phyloP scores from a whole-genome alignment of 345 rosid genomes.

The Combretum micranthum region DNA sequence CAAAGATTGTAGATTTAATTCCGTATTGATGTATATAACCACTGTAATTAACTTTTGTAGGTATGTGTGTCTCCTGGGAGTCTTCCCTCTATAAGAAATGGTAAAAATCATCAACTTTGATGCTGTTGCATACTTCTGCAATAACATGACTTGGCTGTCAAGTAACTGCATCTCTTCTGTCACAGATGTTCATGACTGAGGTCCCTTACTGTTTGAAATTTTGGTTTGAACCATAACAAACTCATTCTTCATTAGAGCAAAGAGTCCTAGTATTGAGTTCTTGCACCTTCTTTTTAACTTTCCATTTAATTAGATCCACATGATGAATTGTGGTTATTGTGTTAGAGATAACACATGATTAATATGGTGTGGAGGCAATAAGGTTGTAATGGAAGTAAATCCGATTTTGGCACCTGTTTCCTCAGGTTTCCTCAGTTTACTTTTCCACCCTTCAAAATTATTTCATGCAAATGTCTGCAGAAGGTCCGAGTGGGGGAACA shows the following conservation, averaged over 20 bases:
- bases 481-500: conserved; percentile 60
- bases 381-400: no score
- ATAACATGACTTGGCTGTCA: background rate
- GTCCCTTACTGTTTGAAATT: no score
- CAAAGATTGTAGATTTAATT: background rate
- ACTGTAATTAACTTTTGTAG: conserved; percentile 26
- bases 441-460: conserved; percentile 66
- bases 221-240: no score
- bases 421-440: conserved; percentile 85
- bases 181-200: no score
- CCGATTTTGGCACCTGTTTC: background rate
- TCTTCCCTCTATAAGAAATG: conserved; percentile 66
- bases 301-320: no score
- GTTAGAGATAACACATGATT: no score
- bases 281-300: no score
- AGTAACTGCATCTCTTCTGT: no score
- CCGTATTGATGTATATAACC: background rate
- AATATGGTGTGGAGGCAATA: no score
- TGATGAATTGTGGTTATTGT: no score
- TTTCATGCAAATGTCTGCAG: conserved; percentile 42
- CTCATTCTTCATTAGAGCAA: no score
- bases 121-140: background rate
- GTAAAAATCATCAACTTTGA: conserved; percentile 29
- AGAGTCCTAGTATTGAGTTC: no score
- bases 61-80: conserved; percentile 87